phyloP scores from a whole-genome alignment of 768 basidiomycete genomes.

The Pulveroboletus sp. region DNA sequence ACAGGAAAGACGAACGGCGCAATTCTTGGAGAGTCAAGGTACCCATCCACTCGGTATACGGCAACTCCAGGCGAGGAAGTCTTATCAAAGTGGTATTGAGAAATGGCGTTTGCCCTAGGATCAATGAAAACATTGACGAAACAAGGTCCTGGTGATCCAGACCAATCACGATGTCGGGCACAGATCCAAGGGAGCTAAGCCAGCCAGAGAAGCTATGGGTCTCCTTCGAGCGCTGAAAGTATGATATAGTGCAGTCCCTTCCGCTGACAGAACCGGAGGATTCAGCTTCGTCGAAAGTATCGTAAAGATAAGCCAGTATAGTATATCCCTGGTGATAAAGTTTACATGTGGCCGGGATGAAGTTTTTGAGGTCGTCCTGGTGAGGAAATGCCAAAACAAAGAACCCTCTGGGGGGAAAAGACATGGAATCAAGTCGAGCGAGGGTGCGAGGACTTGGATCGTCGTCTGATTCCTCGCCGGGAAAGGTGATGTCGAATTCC shows the following conservation, averaged over 20 bases:
- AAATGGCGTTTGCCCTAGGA: slow-evolving; percentile 18
- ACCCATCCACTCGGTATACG: slow-evolving; percentile 57
- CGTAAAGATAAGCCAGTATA: slow-evolving; percentile 31
- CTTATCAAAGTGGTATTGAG: slow-evolving; percentile 35
- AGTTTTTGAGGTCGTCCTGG: slow-evolving; percentile 29
- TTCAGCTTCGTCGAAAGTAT: background rate
- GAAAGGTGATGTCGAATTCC: background rate
- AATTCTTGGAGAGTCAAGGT: slow-evolving; percentile 51
- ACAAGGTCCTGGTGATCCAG: slow-evolving; percentile 29
- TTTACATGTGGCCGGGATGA: slow-evolving; percentile 35
- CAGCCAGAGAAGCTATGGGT: slow-evolving; percentile 23
- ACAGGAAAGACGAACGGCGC: slow-evolving; percentile 15
- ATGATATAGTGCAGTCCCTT: slow-evolving; percentile 16
- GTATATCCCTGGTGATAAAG: slow-evolving; percentile 30
- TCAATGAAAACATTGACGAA: slow-evolving; percentile 17
- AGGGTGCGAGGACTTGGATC: background rate
- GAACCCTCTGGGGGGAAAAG: slow-evolving; percentile 13
- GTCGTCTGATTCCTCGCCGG: background rate
- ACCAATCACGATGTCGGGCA: slow-evolving; percentile 33
- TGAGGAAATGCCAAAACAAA: slow-evolving; percentile 36
- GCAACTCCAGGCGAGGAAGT: slow-evolving; percentile 46
- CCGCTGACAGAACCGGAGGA: slow-evolving; percentile 4
- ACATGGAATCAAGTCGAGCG: background rate
- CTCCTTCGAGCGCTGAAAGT: slow-evolving; percentile 12
- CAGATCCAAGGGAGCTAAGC: slow-evolving; percentile 25